A percentile compares a stretch with the other conserved stretches of the same genome.
phyloP scores from a whole-genome alignment of 345 rosid species.

The Passiflora organensis region DNA sequence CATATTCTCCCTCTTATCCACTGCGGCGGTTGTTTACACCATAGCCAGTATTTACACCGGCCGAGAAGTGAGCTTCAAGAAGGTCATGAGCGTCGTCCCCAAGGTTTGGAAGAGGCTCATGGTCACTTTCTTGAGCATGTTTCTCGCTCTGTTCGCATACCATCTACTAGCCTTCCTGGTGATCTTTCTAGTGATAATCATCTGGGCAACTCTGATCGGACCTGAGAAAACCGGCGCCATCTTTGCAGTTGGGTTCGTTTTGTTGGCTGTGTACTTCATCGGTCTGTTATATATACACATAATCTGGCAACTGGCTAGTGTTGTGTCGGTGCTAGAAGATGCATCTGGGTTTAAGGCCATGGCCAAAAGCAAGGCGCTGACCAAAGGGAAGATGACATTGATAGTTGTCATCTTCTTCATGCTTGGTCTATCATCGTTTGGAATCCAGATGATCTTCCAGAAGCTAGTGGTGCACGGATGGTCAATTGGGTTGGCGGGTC shows the following conservation, averaged over 20 bases:
- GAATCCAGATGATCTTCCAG: slow-evolving; percentile 9
- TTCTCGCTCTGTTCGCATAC: slow-evolving; percentile 19
- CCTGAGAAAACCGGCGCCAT: background rate
- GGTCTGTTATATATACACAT: slow-evolving; percentile 30
- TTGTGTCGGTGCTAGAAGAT: slow-evolving; percentile 48
- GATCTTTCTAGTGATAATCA: background rate
- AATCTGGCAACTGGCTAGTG: slow-evolving; percentile 43
- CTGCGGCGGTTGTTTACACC: slow-evolving; percentile 49
- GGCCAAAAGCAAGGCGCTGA: slow-evolving; percentile 31
- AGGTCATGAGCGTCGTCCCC: slow-evolving; percentile 39
- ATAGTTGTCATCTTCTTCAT: background rate
- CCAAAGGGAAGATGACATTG: slow-evolving; percentile 29
- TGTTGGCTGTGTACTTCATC: background rate
- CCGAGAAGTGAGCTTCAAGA: slow-evolving; percentile 24
- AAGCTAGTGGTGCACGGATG: slow-evolving; percentile 26
- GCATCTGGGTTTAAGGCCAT: slow-evolving; percentile 27
- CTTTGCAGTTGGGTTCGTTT: background rate
- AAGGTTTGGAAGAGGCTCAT: slow-evolving; percentile 43
- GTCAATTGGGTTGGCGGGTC: slow-evolving; percentile 4
- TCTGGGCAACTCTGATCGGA: background rate
- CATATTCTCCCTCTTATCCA: slow-evolving; percentile 38
- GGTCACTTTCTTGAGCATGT: slow-evolving; percentile 34
- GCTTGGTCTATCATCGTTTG: slow-evolving; percentile 10
- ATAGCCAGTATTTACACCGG: slow-evolving; percentile 36
- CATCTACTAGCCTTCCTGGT: background rate